These are phyloP conservation scores for Calonectria crousiana DNA, from an alignment of 2,329 filamentous ascomycete species.

Conservation along the genomic window DNA sequence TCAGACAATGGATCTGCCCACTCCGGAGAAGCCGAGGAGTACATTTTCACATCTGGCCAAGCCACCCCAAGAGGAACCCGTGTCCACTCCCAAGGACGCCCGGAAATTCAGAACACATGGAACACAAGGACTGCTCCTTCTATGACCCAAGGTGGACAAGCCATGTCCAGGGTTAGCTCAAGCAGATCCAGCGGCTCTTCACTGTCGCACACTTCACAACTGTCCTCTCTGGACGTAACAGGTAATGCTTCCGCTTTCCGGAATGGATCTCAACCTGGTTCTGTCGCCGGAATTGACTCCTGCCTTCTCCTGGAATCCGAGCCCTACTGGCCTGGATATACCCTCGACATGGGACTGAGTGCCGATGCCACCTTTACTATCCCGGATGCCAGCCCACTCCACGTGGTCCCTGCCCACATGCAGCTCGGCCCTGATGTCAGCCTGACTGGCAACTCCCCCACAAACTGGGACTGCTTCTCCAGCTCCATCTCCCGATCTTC, in stretches of 20 bases:
- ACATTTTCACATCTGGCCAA: conserved; percentile 66
- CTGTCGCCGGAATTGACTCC: conserved; percentile 62
- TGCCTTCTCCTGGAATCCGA: conserved; percentile 65
- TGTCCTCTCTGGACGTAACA: conserved; percentile 65
- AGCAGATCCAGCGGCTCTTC: conserved; percentile 57
- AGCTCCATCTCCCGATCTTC: conserved; percentile 65
- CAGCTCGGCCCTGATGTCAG: conserved; percentile 65
- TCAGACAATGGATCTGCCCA: conserved; percentile 63
- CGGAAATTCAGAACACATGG: conserved; percentile 64
- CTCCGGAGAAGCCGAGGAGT: conserved; percentile 67
- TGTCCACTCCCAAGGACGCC: conserved; percentile 54
- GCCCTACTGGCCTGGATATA: conserved; percentile 62
- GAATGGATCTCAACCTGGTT: conserved; percentile 53
- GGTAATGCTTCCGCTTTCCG: conserved; percentile 61
- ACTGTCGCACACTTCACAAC: conserved; percentile 62
- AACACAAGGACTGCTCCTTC: conserved; percentile 51
- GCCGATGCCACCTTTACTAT: conserved; percentile 57
- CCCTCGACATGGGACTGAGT: conserved; percentile 58
- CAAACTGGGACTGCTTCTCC: conserved; percentile 65
- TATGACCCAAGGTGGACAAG: conserved; percentile 49
- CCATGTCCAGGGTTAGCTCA: conserved; percentile 55
- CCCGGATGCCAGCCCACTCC: conserved; percentile 59
- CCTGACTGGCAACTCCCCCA: conserved; percentile 63
- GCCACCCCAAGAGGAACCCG: conserved; percentile 64
- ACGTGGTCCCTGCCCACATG: conserved; percentile 69